phyloP scores from a whole-genome alignment of 768 basidiomycete genomes.

The Panaeolus cyanescens region DNA sequence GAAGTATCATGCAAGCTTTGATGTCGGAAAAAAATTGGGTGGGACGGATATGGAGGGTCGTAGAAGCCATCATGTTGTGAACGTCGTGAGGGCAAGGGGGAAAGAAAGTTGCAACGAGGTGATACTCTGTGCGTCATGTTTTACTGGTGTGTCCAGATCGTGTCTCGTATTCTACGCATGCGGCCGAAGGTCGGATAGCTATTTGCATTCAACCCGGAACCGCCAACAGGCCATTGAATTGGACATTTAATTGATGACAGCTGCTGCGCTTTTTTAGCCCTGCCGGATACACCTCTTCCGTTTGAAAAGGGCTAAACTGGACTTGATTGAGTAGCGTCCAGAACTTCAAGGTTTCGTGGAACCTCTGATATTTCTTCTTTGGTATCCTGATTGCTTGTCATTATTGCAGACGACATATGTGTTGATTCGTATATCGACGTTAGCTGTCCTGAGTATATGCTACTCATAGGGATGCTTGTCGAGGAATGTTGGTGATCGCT shows the following conservation, averaged over 20 bases:
- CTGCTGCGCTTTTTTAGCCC: background rate
- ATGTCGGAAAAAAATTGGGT: background rate
- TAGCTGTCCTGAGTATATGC: background rate
- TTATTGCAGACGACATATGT: background rate
- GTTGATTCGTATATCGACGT: background rate
- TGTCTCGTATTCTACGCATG: background rate
- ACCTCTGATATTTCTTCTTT: background rate
- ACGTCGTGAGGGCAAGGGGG: background rate
- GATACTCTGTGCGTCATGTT: background rate
- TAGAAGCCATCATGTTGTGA: background rate
- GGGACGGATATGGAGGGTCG: background rate
- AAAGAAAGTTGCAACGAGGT: background rate
- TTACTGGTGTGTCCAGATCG: background rate
- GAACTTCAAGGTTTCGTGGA: background rate
- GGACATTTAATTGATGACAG: background rate
- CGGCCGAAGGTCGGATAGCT: background rate
- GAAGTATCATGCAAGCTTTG: background rate
- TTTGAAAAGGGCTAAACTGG: too few species aligned
- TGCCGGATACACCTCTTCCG: too few species aligned
- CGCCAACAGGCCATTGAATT: background rate
- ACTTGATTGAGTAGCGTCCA: too few species aligned
- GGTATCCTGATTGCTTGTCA: background rate
- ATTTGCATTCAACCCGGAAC: background rate
- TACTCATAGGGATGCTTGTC: background rate
- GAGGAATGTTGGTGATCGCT: background rate